Evolutionary conservation across 176 grass and related monocot species (phyloP).

Genomic region (Olyra latifolia): DNA sequence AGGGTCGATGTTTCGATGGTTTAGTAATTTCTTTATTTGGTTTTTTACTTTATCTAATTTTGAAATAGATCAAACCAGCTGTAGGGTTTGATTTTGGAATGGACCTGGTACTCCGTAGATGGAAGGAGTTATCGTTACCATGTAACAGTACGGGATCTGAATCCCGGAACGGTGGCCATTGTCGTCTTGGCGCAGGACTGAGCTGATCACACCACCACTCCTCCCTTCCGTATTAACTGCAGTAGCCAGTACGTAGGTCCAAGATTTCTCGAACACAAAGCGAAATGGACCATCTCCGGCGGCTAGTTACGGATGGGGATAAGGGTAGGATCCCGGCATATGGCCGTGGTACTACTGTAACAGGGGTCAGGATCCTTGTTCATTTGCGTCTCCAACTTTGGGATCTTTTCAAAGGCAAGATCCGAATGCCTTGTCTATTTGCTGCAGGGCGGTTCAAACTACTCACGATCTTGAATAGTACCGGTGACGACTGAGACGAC

Average conservation of each 20-base stretch:
- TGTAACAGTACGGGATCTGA: no score
- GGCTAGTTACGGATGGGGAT: not conserved
- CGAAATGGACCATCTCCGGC: not conserved
- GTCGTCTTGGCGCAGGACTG: not conserved
- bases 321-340: not conserved
- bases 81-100: no score
- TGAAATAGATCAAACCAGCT: no score
- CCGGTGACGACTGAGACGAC: no score
- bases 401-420: not conserved
- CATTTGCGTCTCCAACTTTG: not conserved
- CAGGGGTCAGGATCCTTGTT: not conserved
- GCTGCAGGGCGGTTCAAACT: no score
- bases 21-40: no score
- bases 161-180: not conserved
- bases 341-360: not conserved
- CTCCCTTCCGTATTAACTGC: not conserved
- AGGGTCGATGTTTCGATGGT: no score
- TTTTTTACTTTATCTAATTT: no score
- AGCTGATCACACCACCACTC: no score
- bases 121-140: no score
- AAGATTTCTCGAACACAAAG: not conserved
- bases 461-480: no score
- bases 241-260: not conserved
- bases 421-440: not conserved
- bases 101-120: no score